These are phyloP conservation scores for Synchytrium microbalum DNA, from an alignment of 371 early-diverging fungal genomes.

Conservation along the genomic window DNA sequence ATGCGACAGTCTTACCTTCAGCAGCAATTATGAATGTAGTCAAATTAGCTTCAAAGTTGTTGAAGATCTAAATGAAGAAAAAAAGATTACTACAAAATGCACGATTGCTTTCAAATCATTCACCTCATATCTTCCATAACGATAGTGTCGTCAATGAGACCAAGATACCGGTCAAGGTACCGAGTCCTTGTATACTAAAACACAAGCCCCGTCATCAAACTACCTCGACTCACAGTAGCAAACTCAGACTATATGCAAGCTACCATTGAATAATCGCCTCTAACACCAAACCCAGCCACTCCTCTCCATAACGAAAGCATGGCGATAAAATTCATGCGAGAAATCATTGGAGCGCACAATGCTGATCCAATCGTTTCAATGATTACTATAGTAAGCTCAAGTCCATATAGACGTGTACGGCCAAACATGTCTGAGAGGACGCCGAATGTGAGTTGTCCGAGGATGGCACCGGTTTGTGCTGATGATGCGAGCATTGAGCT, in stretches of 20 bases:
- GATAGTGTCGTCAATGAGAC: constrained; percentile 59
- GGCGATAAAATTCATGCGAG: constrained; percentile 61
- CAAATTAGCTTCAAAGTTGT: constrained; percentile 86
- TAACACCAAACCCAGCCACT: constrained; percentile 75
- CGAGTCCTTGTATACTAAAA: constrained; percentile 91
- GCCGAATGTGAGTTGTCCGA: constrained; percentile 51
- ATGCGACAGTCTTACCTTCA: no score
- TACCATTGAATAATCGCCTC: constrained; percentile 63
- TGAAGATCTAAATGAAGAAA: constrained; percentile 49
- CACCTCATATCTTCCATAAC: constrained; percentile 56
- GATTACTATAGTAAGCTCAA: constrained; percentile 68
- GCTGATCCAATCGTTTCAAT: constrained; percentile 65
- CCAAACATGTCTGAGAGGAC: constrained; percentile 76
- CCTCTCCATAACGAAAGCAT: constrained; percentile 75
- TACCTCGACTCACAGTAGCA: constrained; percentile 64
- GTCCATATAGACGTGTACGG: constrained; percentile 78
- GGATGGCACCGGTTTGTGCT: constrained; percentile 9
- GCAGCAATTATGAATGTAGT: constrained; percentile 83
- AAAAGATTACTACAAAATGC: constrained; percentile 44
- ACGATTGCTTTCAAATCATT: constrained; percentile 44
- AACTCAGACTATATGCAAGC: constrained; percentile 85
- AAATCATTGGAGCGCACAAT: constrained; percentile 55
- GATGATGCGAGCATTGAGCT: no score
- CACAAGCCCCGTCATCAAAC: constrained; percentile 76
- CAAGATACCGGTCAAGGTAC: constrained; percentile 69